Conservation (phyloP, 306 rosid genomes). For the Cucumis hystrix region DNA sequence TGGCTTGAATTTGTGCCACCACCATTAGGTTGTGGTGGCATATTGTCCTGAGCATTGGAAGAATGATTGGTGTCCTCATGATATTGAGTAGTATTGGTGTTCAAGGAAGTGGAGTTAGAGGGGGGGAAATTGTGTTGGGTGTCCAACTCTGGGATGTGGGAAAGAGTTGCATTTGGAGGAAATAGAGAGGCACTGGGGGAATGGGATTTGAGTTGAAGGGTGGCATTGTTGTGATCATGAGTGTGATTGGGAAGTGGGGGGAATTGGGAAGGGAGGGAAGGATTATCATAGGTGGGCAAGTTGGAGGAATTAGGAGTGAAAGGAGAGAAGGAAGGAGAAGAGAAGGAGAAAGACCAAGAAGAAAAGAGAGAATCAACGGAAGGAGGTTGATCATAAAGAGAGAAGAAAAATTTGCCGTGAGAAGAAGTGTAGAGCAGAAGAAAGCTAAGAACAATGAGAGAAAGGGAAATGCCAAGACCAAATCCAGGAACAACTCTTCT, state of each 20-base stretch:
- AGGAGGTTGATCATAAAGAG: slow-evolving; percentile 12
- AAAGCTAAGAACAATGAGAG: slow-evolving; percentile 31
- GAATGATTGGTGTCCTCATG: not conserved
- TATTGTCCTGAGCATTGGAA: not conserved
- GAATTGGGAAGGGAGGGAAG: slow-evolving; percentile 12
- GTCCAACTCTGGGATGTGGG: not conserved
- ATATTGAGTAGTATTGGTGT: not conserved
- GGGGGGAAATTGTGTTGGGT: not conserved
- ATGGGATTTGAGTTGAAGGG: not conserved
- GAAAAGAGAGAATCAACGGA: slow-evolving; percentile 17
- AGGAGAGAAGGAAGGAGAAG: slow-evolving; percentile 5
- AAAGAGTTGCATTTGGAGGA: slow-evolving; percentile 13
- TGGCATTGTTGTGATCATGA: slow-evolving; percentile 11
- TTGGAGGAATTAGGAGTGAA: slow-evolving; percentile 6
- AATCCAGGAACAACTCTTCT: slow-evolving; percentile 60
- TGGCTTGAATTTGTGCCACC: slow-evolving; percentile 5
- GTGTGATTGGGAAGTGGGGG: not conserved
- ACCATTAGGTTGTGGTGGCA: not conserved
- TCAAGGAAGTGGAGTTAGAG: not conserved
- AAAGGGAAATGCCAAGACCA: slow-evolving; percentile 45
- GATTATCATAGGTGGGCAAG: not conserved
- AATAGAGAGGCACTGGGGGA: not conserved
- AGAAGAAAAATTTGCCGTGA: slow-evolving; percentile 22
- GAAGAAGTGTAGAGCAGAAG: slow-evolving; percentile 30
- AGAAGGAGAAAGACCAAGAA: slow-evolving; percentile 26